Evolutionary conservation across 1,284 basidiomycete species (phyloP).

Genomic region (Puccinia coronata): DNA sequence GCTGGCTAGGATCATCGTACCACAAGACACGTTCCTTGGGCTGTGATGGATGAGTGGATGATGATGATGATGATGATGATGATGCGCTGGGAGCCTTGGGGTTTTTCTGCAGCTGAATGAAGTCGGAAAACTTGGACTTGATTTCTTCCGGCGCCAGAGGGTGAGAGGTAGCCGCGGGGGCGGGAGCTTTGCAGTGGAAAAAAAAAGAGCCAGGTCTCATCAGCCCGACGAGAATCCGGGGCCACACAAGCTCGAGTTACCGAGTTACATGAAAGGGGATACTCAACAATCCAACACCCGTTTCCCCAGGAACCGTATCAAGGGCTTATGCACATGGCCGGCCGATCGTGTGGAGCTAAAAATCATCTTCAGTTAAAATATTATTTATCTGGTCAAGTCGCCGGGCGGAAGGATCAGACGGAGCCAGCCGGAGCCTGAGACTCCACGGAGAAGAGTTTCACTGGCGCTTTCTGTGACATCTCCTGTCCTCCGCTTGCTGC

Average conservation of each 20-base stretch:
- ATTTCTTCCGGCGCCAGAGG: slow-evolving; percentile 43
- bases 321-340: slow-evolving; percentile 41
- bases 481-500: too few relatives aligned
- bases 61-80: neutral
- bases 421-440: neutral
- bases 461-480: too few relatives aligned
- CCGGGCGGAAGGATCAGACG: neutral
- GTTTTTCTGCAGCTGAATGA: slow-evolving; percentile 29
- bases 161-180: slow-evolving; percentile 25
- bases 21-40: slow-evolving; percentile 21
- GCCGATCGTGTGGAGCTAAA: neutral
- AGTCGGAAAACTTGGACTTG: slow-evolving; percentile 32
- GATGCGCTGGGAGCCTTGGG: neutral
- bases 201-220: too few relatives aligned
- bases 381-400: too few relatives aligned
- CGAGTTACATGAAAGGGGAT: neutral
- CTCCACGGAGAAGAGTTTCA: too few relatives aligned
- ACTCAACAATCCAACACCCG: slow-evolving; percentile 43
- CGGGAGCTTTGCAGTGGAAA: neutral
- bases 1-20: slow-evolving; percentile 38
- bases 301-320: slow-evolving; percentile 46
- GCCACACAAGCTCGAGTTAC: neutral
- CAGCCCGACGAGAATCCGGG: too few relatives aligned
- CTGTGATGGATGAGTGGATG: slow-evolving; percentile 8
- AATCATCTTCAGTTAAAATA: slow-evolving; percentile 29